Base-by-base conservation (phyloP, 805 yeast species). In the Pichia nanzhaoensis region DNA sequence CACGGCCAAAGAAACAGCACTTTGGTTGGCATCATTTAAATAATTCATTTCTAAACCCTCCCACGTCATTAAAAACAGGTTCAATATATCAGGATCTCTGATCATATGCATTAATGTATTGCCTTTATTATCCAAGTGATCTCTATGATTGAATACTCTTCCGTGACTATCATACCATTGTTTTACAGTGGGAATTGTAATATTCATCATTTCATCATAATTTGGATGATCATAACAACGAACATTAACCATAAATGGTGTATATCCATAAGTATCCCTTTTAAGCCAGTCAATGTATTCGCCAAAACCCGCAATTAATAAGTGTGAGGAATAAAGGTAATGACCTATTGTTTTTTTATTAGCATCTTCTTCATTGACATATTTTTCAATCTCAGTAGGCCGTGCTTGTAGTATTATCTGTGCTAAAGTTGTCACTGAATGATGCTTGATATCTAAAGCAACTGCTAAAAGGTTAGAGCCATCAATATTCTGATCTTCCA, bases 21-120 rank as follows among this genome's bases (percentile, higher is more conserved):
- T 78, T 48, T 81, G 64, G 1, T 70, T 74, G 49, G 74, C 74
- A 12, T 57, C 54, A 57, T 87, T 90, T 17, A 74, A 60, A 46
- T 72, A 74, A 59, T 91, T 87, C 12, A 87, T 59, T 52, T 80
- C 72, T 13, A 73, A 51, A 8, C 54, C 55, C 5, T 71, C 61
- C 35, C 69, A 68, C 6, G 60, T 54, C 6, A 56, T 49, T 33
- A 80, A 54, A 10, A 78, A 50, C 2, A 65, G 49, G 27, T 63
- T 57, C 24, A 85, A 60, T 14, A 74, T 72, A 13, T 73, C 71
- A 41, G 62, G 59, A 40, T 57, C 59, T 34, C 75, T 74, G 27
- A 87, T 65, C 3, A 84, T 73, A 62, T 91, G 98, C 28, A 91
- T 64, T 3, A 91, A 57, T 0, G 93, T 79, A 57, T 89, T 88